Evolutionary conservation across 2,329 filamentous ascomycete genomes (phyloP), one percentile per base, ranked within the genome.

Genomic region (Aspergillus fischeri): DNA sequence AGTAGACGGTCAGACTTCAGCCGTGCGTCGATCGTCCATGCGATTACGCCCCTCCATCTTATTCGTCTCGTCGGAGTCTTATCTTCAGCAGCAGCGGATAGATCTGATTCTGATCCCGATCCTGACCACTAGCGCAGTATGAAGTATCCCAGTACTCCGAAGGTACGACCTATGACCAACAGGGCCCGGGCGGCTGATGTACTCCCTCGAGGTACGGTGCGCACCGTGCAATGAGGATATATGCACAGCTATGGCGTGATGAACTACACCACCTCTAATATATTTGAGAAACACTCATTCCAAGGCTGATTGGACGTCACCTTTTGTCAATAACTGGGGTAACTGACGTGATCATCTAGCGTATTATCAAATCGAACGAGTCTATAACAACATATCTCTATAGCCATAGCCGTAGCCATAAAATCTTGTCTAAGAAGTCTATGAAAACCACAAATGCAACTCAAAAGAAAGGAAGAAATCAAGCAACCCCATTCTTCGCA

Each of bases 401-500:
- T 38, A 38, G 14, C 32, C 32, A 38, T 38, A 27, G 25, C 25
- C 25, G 25, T 7, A 7, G 5, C 25, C 6, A 27, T 27, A 5
- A 38, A 17, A 35, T 3, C 32, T 3, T 7, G 11, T 38, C 32
- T 7, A 38, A 7, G 32, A 17, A 32, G 11, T 38, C 32, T 7
- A 38, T 17, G 32, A 17, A 32, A 38, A 17, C 32, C 32, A 38
- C 32, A 17, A 35, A 17, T 17, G 32, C 32, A 0, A 35, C 32
- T 6, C 4, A 5, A 35, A 35, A 17, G 14, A 35, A 35, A 17
- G 32, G 17, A 17, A 2, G 29, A 38, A 11, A 45, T 51, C 32
- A 57, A 47, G 51, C 51, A 50, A 57, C 35, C n/a, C 42, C 42
- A 10, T 41, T 45, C 55, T 24, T 44, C 5, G 51, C 57, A 59